These are phyloP conservation scores for Conoideocrella luteorostrata DNA, from an alignment of 2,329 filamentous ascomycete species.

Conservation along the genomic window DNA sequence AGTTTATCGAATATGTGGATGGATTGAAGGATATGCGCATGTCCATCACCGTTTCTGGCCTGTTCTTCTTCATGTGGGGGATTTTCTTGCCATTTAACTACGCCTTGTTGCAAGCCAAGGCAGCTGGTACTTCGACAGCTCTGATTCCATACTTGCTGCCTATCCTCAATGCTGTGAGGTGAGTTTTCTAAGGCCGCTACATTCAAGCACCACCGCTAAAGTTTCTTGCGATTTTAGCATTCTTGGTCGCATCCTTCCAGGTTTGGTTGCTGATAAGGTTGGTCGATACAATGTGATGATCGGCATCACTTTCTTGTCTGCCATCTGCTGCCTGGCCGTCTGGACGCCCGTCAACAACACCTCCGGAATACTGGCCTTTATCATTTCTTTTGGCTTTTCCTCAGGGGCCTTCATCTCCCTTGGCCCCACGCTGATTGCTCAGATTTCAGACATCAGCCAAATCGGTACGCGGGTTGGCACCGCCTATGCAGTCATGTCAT, in stretches of 20 bases:
- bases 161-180: constrained; percentile 52
- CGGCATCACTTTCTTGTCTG: constrained; percentile 43
- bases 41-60: constrained; percentile 33
- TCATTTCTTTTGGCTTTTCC: constrained; percentile 62
- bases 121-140: constrained; percentile 33
- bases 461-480: constrained; percentile 64
- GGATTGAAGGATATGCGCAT: constrained; percentile 41
- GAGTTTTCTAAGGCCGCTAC: constrained; percentile 12
- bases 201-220: not conserved
- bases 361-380: constrained; percentile 56
- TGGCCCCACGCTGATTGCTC: constrained; percentile 57
- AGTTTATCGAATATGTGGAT: constrained; percentile 37
- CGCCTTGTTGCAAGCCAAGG: constrained; percentile 40
- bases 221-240: constrained; percentile 28
- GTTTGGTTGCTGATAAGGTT: constrained; percentile 38
- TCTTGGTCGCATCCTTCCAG: constrained; percentile 45
- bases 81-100: constrained; percentile 51
- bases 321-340: constrained; percentile 38
- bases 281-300: constrained; percentile 45
- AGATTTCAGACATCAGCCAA: constrained; percentile 63
- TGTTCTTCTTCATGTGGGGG: constrained; percentile 51
- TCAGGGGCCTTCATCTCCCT: constrained; percentile 60
- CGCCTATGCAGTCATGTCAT: constrained; percentile 52
- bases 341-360: constrained; percentile 45
- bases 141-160: constrained; percentile 42